A percentile compares a stretch with the other conserved stretches of the same genome.
phyloP scores from a whole-genome alignment of 257 asterid genomes.

The Rhazya stricta region DNA sequence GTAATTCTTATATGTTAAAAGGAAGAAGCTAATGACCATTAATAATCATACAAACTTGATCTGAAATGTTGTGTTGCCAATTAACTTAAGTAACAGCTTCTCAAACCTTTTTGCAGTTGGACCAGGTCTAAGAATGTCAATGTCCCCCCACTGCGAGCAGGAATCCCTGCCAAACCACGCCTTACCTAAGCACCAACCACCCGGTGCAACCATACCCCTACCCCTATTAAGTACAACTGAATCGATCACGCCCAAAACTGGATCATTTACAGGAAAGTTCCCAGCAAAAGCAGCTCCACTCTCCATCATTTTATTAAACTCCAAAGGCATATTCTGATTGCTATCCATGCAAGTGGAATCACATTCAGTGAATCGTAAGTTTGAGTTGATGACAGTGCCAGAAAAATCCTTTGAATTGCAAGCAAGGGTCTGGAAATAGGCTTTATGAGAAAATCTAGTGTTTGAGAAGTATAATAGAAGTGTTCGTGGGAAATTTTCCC shows the following conservation, averaged over 20 bases:
- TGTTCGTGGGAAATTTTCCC: slow-evolving; percentile 41
- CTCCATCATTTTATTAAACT: slow-evolving; percentile 15
- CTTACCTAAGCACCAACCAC: slow-evolving; percentile 45
- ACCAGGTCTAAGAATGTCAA: slow-evolving; percentile 30
- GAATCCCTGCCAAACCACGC: slow-evolving; percentile 29
- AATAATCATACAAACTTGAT: slow-evolving; percentile 10
- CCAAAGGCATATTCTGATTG: slow-evolving; percentile 5
- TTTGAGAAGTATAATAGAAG: slow-evolving; percentile 41
- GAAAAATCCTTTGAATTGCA: slow-evolving; percentile 31
- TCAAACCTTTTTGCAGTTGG: slow-evolving; percentile 31
- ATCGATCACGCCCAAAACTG: slow-evolving; percentile 34
- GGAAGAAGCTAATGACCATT: background rate
- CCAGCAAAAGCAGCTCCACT: slow-evolving; percentile 36
- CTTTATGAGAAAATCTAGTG: slow-evolving; percentile 30
- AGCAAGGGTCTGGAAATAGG: slow-evolving; percentile 41
- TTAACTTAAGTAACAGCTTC: slow-evolving; percentile 26
- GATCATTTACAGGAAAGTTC: slow-evolving; percentile 22
- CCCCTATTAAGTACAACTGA: slow-evolving; percentile 27
- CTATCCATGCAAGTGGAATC: slow-evolving; percentile 4
- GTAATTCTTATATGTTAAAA: background rate
- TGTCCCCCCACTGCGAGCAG: slow-evolving; percentile 35
- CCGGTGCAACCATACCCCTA: slow-evolving; percentile 27
- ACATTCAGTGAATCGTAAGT: slow-evolving; percentile 18
- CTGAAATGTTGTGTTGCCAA: slow-evolving; percentile 13
- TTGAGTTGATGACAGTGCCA: slow-evolving; percentile 34